These are phyloP conservation scores for Juglanconis juglandina DNA, from an alignment of 2,329 filamentous ascomycete species.

Conservation along the genomic window DNA sequence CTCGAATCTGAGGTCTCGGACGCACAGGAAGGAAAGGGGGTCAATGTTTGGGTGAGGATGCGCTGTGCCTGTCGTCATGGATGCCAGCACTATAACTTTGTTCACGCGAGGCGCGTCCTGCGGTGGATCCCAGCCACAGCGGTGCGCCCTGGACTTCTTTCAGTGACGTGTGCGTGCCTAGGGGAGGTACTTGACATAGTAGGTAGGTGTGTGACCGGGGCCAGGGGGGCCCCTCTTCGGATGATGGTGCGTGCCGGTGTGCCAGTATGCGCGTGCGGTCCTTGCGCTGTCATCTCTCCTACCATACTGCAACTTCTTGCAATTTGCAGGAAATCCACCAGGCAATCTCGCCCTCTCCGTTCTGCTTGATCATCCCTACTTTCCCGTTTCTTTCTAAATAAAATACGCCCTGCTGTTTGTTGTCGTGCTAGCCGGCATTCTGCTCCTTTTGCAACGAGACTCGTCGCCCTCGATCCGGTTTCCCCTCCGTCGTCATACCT, in stretches of 20 bases:
- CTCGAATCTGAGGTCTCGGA: background rate
- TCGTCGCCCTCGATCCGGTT: background rate
- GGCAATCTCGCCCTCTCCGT: constrained; percentile 19
- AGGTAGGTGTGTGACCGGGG: too few relatives aligned
- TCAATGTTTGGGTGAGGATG: background rate
- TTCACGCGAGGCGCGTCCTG: background rate
- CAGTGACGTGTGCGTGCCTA: background rate
- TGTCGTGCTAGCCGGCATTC: background rate
- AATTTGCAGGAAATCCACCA: constrained; percentile 19
- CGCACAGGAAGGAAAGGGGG: background rate
- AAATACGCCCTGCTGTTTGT: background rate
- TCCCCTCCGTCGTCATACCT: background rate
- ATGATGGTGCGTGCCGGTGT: too few relatives aligned
- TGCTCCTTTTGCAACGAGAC: background rate
- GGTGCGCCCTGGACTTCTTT: background rate
- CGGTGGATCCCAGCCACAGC: background rate
- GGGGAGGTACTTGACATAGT: too few relatives aligned
- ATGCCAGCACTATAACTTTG: background rate
- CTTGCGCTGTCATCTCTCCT: constrained; percentile 9
- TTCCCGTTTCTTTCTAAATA: constrained; percentile 2
- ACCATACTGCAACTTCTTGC: constrained; percentile 8
- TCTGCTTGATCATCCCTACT: constrained; percentile 4
- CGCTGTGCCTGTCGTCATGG: background rate
- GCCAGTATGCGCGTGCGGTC: background rate
- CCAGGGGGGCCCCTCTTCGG: too few relatives aligned